Evolutionary conservation across 495 filamentous ascomycete genomes (phyloP).

Genomic region (Eremomyces bilateralis): DNA sequence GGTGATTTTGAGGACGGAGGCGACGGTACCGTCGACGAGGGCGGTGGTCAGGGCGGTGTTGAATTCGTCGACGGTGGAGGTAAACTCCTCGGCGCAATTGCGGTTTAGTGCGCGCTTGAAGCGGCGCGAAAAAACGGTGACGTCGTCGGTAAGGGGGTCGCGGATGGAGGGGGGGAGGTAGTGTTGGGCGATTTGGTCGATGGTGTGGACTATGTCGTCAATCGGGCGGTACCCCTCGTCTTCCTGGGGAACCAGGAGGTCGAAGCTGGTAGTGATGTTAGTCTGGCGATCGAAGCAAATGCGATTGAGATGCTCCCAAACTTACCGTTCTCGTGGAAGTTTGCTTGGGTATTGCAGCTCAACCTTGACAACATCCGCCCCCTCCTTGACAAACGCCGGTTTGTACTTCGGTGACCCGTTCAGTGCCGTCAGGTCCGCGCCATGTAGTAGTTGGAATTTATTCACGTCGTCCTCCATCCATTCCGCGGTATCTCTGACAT

Average conservation of each 20-base stretch:
- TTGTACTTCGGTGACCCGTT: neutral
- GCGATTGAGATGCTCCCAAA: neutral
- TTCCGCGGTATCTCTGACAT: neutral
- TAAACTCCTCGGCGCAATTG: conserved; percentile 42
- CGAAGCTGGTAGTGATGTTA: conserved; percentile 27
- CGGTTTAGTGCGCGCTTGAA: conserved; percentile 46
- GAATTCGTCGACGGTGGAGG: conserved; percentile 47
- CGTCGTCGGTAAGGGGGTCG: conserved; percentile 46
- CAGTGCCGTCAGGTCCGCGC: conserved; percentile 1
- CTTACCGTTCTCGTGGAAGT: conserved; percentile 10
- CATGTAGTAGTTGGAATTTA: neutral
- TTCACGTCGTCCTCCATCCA: neutral
- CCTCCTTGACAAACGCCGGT: neutral
- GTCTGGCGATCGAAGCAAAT: neutral
- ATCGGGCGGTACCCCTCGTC: conserved; percentile 61
- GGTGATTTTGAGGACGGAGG: conserved; percentile 41
- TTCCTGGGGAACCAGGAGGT: conserved; percentile 55
- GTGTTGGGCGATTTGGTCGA: conserved; percentile 46
- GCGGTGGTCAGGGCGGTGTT: conserved; percentile 27
- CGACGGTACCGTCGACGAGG: conserved; percentile 35
- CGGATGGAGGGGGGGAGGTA: conserved; percentile 50
- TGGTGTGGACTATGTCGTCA: conserved; percentile 61
- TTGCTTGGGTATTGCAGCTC: conserved; percentile 21
- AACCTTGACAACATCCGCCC: conserved; percentile 2
- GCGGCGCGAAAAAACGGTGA: conserved; percentile 46